phyloP scores from a whole-genome alignment of 1,284 basidiomycete genomes.

The Ganoderma lucidum region DNA sequence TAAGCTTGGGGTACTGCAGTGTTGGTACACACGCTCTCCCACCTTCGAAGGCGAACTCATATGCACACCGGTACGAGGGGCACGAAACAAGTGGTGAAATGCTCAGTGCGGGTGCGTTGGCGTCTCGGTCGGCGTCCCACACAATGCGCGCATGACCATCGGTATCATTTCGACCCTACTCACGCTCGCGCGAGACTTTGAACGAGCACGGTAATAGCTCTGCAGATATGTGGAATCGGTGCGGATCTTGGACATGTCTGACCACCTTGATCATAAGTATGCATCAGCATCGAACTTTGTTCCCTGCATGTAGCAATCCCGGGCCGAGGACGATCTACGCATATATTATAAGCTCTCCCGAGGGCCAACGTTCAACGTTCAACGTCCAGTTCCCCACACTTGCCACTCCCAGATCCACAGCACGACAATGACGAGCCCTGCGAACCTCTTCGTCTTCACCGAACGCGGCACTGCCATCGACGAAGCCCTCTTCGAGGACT shows the following conservation, averaged over 20 bases:
- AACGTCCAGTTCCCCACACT: not conserved
- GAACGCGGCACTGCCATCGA: constrained; percentile 11
- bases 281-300: not conserved
- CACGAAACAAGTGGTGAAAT: no score
- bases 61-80: no score
- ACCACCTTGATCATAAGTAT: not conserved
- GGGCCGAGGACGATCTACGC: not conserved
- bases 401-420: no score
- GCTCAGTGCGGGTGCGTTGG: not conserved
- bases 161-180: not conserved
- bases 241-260: not conserved
- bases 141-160: not conserved
- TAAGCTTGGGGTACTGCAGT: no score
- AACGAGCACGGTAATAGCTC: not conserved
- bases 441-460: constrained; percentile 11
- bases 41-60: no score
- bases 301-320: not conserved
- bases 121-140: not conserved
- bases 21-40: no score
- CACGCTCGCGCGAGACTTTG: not conserved
- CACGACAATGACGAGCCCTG: constrained; percentile 1
- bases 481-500: constrained; percentile 9
- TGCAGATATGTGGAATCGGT: not conserved
- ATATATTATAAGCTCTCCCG: not conserved
- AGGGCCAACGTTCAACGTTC: not conserved